Percentiles rank a stretch among this genome's conserved stretches.
Conservation (phyloP, 2,329 filamentous ascomycete species). For the Cladobotryum protrusum region DNA sequence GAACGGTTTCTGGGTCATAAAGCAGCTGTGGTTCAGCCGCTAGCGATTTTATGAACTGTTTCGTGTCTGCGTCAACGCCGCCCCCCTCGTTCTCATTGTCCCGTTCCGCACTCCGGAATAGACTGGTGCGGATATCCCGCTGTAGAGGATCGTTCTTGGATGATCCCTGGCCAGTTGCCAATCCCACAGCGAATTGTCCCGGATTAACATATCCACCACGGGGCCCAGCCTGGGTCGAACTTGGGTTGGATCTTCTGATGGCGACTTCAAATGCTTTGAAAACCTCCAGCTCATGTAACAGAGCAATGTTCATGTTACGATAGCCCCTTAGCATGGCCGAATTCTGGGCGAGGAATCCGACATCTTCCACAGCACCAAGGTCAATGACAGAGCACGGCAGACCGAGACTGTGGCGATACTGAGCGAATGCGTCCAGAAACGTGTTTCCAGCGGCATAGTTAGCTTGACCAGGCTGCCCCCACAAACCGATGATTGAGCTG, state of each 20-base stretch:
- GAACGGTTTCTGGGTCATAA: neutral
- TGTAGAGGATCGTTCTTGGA: neutral
- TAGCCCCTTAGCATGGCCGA: neutral
- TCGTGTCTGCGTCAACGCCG: too few species aligned
- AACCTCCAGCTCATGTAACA: neutral
- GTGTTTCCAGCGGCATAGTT: constrained; percentile 28
- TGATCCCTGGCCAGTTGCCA: constrained; percentile 8
- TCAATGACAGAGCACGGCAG: constrained; percentile 9
- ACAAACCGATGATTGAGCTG: constrained; percentile 20
- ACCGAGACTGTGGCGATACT: constrained; percentile 11
- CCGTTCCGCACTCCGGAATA: too few species aligned
- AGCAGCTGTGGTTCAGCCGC: neutral
- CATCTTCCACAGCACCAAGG: constrained; percentile 6
- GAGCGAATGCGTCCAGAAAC: constrained; percentile 24
- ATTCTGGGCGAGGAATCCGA: constrained; percentile 1
- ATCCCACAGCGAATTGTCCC: constrained; percentile 4
- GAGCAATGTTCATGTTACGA: neutral
- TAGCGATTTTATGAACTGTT: too few species aligned
- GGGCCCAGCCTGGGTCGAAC: neutral
- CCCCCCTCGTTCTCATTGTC: too few species aligned
- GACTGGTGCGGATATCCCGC: too few species aligned
- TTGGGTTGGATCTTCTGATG: neutral
- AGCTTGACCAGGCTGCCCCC: constrained; percentile 22
- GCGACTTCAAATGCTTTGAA: neutral
- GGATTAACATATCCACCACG: neutral